Percentiles rank a stretch among this genome's conserved stretches.
Conservation (phyloP, 257 asterid species). For the Misopates orontium region DNA sequence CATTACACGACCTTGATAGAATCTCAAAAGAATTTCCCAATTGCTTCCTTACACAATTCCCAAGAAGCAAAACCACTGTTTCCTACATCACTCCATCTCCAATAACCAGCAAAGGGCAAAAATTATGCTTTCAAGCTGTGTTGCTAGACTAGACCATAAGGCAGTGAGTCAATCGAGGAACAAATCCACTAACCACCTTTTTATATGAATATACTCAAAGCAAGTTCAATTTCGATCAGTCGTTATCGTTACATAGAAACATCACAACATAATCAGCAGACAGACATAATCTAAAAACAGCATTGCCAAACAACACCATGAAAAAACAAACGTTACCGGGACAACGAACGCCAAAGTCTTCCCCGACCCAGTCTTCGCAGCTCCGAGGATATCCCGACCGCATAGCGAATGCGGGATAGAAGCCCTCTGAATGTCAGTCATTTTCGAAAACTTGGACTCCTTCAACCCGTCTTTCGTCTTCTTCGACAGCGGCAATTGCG, state of each 20-base stretch:
- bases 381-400: constrained; percentile 91
- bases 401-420: constrained; percentile 88
- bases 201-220: neutral
- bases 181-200: no score
- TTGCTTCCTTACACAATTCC: no score
- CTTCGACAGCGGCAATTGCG: constrained; percentile 73
- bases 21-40: no score
- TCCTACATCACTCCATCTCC: no score
- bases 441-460: constrained; percentile 39
- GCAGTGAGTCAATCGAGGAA: no score
- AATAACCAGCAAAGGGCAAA: no score
- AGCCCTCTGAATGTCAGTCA: constrained; percentile 97
- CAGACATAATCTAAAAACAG: no score
- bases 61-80: no score
- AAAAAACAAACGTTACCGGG: constrained; percentile 44
- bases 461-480: constrained; percentile 78
- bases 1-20: no score
- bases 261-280: neutral
- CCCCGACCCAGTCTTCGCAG: constrained; percentile 98
- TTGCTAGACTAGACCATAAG: neutral
- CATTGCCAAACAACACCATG: neutral
- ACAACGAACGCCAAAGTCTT: constrained; percentile 87
- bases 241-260: no score
- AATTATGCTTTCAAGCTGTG: no score
- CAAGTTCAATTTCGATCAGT: neutral